Conservation (phyloP, 2,329 filamentous ascomycete genomes). For the Harringtonia aguacate region DNA sequence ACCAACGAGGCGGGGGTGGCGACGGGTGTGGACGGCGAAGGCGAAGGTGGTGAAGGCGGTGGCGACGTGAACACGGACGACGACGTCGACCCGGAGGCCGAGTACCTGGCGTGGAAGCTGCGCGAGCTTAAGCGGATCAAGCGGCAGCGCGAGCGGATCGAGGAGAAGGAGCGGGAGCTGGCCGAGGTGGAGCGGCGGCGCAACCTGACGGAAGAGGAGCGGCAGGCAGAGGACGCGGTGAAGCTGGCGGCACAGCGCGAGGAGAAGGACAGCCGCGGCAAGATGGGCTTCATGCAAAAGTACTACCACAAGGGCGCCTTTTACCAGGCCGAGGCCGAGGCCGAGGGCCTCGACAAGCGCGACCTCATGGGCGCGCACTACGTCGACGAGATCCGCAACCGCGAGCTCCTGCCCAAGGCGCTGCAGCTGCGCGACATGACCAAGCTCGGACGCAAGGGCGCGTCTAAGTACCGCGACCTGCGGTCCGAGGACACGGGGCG, state of each 20-base stretch:
- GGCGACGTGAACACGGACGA: constrained; percentile 84
- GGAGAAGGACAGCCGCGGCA: constrained; percentile 66
- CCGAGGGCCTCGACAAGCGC: constrained; percentile 64
- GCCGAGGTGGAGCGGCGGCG: constrained; percentile 83
- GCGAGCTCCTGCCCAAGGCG: constrained; percentile 77
- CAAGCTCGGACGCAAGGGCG: constrained; percentile 83
- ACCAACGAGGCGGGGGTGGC: constrained; percentile 36
- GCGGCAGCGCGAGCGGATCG: constrained; percentile 75
- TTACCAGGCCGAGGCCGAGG: constrained; percentile 71
- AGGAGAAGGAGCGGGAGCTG: constrained; percentile 70
- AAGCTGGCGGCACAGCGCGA: constrained; percentile 69
- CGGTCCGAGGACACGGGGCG: constrained; percentile 81
- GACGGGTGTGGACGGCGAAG: constrained; percentile 45
- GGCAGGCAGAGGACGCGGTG: constrained; percentile 72
- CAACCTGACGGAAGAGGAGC: constrained; percentile 78
- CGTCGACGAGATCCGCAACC: constrained; percentile 71
- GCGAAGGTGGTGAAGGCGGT: constrained; percentile 79
- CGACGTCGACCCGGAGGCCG: constrained; percentile 73
- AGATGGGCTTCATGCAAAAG: constrained; percentile 86
- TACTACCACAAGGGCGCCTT: constrained; percentile 97
- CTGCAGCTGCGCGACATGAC: constrained; percentile 92
- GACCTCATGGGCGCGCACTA: constrained; percentile 81
- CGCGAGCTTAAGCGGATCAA: constrained; percentile 84
- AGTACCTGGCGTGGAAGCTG: constrained; percentile 87
- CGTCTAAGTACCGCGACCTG: constrained; percentile 82